These are phyloP conservation scores for Tetrapisispora taiwanensis DNA, from an alignment of 805 yeast species.

Conservation along the genomic window DNA sequence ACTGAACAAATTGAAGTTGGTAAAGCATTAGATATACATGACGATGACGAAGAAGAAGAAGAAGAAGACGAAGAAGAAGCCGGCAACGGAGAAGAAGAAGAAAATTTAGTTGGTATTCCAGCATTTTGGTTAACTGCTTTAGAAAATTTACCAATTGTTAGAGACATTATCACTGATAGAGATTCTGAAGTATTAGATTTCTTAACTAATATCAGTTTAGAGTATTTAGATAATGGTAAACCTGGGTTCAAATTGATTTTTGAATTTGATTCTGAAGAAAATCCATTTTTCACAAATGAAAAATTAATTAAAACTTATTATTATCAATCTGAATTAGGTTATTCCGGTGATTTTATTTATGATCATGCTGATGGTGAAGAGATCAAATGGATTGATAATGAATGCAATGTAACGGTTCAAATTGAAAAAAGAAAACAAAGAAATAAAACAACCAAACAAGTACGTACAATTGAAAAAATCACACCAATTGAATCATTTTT, in stretches of 20 bases:
- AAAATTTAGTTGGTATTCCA: slow-evolving; percentile 62
- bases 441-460: slow-evolving; percentile 91
- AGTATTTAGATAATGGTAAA: slow-evolving; percentile 48
- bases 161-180: slow-evolving; percentile 79
- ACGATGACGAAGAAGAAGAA: slow-evolving; percentile 33
- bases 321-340: slow-evolving; percentile 89
- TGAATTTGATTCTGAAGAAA: slow-evolving; percentile 51
- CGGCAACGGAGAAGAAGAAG: slow-evolving; percentile 26
- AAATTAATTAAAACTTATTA: slow-evolving; percentile 75
- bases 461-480: slow-evolving; percentile 88
- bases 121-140: slow-evolving; percentile 94
- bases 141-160: slow-evolving; percentile 70
- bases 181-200: slow-evolving; percentile 73
- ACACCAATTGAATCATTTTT: slow-evolving; percentile 94
- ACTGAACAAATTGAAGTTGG: slow-evolving; percentile 72
- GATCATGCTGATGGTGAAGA: slow-evolving; percentile 88
- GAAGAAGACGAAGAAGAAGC: slow-evolving; percentile 36
- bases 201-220: slow-evolving; percentile 62
- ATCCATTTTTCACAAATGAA: slow-evolving; percentile 68
- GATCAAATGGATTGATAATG: slow-evolving; percentile 75
- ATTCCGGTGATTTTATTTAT: slow-evolving; percentile 91
- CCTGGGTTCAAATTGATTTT: slow-evolving; percentile 89
- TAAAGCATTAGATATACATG: slow-evolving; percentile 47
- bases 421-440: slow-evolving; percentile 95
- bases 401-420: slow-evolving; percentile 69